phyloP scores from a whole-genome alignment of 2,329 filamentous ascomycete species.

The Pyricularia sp. region DNA sequence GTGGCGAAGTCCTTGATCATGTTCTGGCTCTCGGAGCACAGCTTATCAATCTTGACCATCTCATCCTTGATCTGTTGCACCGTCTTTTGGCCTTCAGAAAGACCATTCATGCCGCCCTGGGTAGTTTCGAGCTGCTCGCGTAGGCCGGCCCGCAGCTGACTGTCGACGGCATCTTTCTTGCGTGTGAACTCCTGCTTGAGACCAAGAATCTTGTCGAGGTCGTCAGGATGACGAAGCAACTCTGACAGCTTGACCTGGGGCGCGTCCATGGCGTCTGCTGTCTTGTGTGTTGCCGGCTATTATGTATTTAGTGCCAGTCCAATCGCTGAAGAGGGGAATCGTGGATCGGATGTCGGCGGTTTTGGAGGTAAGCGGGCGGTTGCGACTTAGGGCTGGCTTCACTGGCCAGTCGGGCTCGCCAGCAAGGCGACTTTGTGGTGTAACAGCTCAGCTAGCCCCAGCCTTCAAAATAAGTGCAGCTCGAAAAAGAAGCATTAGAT shows the following conservation, averaged over 20 bases:
- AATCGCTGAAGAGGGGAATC: not conserved
- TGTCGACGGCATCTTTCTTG: slow-evolving; percentile 86
- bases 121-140: slow-evolving; percentile 90
- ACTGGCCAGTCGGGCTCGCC: not conserved
- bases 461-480: not conserved
- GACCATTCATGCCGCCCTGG: slow-evolving; percentile 79
- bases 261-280: slow-evolving; percentile 41
- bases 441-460: not conserved
- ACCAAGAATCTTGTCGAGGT: slow-evolving; percentile 86
- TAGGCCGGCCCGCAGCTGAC: slow-evolving; percentile 75
- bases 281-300: not conserved
- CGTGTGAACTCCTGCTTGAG: slow-evolving; percentile 87
- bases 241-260: slow-evolving; percentile 74
- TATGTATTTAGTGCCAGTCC: not conserved
- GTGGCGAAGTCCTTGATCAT: slow-evolving; percentile 95
- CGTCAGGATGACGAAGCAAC: slow-evolving; percentile 86
- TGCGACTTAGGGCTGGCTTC: not conserved
- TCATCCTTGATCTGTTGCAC: slow-evolving; percentile 93
- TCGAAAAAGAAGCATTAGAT: not conserved
- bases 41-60: slow-evolving; percentile 95
- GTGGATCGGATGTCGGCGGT: not conserved
- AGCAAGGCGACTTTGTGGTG: not conserved
- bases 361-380: not conserved
- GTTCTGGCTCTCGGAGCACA: slow-evolving; percentile 92
- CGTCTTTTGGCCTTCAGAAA: slow-evolving; percentile 81